Conservation (phyloP, 441 rosid species). For the Arabidopsis lyrata region DNA sequence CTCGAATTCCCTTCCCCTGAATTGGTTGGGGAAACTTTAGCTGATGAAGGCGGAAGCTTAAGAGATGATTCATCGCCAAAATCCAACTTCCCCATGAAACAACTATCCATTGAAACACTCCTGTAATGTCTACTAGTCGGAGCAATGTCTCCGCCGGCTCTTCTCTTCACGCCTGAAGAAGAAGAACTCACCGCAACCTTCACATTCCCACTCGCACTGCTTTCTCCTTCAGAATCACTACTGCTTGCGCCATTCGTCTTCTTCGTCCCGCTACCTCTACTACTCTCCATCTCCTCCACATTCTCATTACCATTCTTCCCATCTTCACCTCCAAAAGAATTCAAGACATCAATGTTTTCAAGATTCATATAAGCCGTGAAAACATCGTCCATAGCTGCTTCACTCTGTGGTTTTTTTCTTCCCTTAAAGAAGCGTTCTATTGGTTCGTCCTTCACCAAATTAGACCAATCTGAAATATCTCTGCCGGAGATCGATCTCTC, state of each 20-base stretch:
- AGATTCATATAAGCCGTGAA: slow-evolving; percentile 91
- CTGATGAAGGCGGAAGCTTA: slow-evolving; percentile 70
- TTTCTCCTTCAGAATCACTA: slow-evolving; percentile 93
- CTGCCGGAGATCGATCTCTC: slow-evolving; percentile 59
- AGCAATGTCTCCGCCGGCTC: slow-evolving; percentile 75
- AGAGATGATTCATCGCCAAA: slow-evolving; percentile 70
- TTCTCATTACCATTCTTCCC: slow-evolving; percentile 64
- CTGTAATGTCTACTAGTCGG: slow-evolving; percentile 72
- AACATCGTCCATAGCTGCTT: slow-evolving; percentile 73
- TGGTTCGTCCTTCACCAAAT: slow-evolving; percentile 72
- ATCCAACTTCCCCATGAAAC: slow-evolving; percentile 76
- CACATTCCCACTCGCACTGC: slow-evolving; percentile 54
- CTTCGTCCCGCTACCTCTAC: slow-evolving; percentile 88
- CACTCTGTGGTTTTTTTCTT: slow-evolving; percentile 49
- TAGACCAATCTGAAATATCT: slow-evolving; percentile 54
- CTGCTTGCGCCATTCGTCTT: slow-evolving; percentile 64
- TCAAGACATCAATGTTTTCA: slow-evolving; percentile 79
- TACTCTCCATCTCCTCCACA: slow-evolving; percentile 85
- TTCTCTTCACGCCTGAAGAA: slow-evolving; percentile 75
- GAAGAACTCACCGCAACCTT: slow-evolving; percentile 47
- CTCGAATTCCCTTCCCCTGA: slow-evolving; percentile 68
- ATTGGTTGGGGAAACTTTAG: slow-evolving; percentile 68
- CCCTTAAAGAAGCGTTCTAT: slow-evolving; percentile 76
- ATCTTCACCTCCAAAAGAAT: slow-evolving; percentile 83
- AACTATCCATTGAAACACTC: slow-evolving; percentile 95